phyloP scores from a whole-genome alignment of 345 rosid genomes.

The Bruguiera parviflora region DNA sequence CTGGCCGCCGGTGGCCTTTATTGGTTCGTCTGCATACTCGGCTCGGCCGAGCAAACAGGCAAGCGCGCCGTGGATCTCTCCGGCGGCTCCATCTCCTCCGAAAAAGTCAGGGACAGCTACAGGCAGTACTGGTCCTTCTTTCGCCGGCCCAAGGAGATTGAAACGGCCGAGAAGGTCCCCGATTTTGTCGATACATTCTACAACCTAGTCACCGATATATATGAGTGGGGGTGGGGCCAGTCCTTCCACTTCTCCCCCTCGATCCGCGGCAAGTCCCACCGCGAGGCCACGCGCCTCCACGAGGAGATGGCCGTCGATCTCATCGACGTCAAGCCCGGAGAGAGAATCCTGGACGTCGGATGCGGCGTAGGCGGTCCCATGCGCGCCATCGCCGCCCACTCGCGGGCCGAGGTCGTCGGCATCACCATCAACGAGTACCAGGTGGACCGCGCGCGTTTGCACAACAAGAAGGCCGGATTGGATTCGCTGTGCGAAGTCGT shows the following conservation, averaged over 20 bases:
- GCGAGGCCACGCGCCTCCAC: constrained; percentile 78
- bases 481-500: constrained; percentile 80
- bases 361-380: constrained; percentile 98
- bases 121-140: constrained; percentile 82
- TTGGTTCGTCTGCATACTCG: constrained; percentile 85
- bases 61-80: constrained; percentile 72
- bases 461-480: constrained; percentile 84
- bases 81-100: constrained; percentile 92
- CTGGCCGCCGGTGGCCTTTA: constrained; percentile 67
- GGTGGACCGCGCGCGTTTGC: constrained; percentile 74
- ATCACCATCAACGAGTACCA: constrained; percentile 97
- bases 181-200: constrained; percentile 91
- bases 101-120: constrained; percentile 74
- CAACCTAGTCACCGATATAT: constrained; percentile 89
- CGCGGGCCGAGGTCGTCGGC: constrained; percentile 76
- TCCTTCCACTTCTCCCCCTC: constrained; percentile 95
- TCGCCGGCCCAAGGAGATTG: constrained; percentile 83
- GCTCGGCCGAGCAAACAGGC: constrained; percentile 83
- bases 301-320: constrained; percentile 89
- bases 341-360: constrained; percentile 74
- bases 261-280: constrained; percentile 71
- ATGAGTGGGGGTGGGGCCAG: constrained; percentile 99
- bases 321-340: constrained; percentile 53
- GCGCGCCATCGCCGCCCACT: constrained; percentile 97
- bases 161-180: constrained; percentile 72